Conservation (phyloP, 345 rosid genomes). For the Hevea brasiliensis region DNA sequence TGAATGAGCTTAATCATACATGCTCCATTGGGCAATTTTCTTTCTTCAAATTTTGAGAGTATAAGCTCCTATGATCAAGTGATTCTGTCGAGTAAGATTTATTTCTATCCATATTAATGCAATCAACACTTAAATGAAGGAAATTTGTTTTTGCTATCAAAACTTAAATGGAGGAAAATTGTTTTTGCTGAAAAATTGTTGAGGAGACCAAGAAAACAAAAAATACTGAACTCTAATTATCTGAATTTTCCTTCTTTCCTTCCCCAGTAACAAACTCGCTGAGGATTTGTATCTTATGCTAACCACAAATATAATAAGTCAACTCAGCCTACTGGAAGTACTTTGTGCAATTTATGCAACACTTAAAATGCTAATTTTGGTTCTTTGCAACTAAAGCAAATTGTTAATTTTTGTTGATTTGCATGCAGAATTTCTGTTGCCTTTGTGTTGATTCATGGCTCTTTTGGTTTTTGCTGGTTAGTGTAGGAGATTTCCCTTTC, state of each 20-base stretch:
- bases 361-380: neutral
- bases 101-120: neutral
- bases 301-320: neutral
- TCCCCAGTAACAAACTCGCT: neutral
- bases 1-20: neutral
- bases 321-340: neutral
- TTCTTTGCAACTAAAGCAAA: neutral
- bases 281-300: neutral
- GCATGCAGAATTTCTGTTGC: neutral
- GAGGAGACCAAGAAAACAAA: neutral
- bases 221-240: neutral
- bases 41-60: neutral
- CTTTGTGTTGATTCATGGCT: constrained; percentile 22
- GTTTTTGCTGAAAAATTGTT: neutral
- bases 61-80: neutral
- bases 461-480: constrained; percentile 38
- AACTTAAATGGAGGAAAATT: too few relatives aligned
- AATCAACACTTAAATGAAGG: neutral
- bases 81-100: neutral
- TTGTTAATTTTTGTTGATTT: neutral
- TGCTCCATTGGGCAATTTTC: neutral
- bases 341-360: neutral
- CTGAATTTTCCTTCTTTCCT: neutral
- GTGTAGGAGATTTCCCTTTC: constrained; percentile 90
- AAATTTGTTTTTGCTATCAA: too few relatives aligned